These are phyloP conservation scores for Glycine soja DNA, from an alignment of 306 rosid genomes.

Conservation along the genomic window DNA sequence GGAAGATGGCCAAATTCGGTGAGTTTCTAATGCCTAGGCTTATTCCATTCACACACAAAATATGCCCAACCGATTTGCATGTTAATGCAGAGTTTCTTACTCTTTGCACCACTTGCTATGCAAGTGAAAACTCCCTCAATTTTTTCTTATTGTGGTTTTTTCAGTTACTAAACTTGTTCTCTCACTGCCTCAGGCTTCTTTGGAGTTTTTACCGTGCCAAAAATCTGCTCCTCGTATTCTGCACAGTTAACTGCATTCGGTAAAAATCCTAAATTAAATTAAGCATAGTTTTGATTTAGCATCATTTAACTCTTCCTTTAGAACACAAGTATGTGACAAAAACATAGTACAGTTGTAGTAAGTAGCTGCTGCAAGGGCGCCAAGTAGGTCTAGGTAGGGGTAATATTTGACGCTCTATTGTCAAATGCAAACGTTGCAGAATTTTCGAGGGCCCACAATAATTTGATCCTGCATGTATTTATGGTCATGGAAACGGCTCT, in stretches of 20 bases:
- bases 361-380: not conserved
- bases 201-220: constrained; percentile 77
- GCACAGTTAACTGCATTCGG: constrained; percentile 67
- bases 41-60: not conserved
- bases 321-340: not conserved
- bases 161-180: not conserved
- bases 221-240: constrained; percentile 68
- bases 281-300: constrained; percentile 1
- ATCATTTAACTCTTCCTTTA: constrained; percentile 27
- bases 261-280: constrained; percentile 52
- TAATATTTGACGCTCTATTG: not conserved
- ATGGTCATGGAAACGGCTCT: constrained; percentile 39
- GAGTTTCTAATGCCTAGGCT: constrained; percentile 22
- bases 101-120: not conserved
- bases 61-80: constrained; percentile 5
- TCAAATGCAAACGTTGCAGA: not conserved
- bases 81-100: constrained; percentile 25
- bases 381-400: not conserved
- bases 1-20: constrained; percentile 79
- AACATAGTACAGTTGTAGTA: not conserved
- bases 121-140: not conserved
- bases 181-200: constrained; percentile 69
- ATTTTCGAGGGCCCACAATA: constrained; percentile 9
- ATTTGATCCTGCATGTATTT: constrained; percentile 12
- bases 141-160: not conserved